Percentiles rank a stretch among this genome's conserved stretches.
Evolutionary conservation across 331 rosid genomes (phyloP).

Genomic region (Malus hybrid): DNA sequence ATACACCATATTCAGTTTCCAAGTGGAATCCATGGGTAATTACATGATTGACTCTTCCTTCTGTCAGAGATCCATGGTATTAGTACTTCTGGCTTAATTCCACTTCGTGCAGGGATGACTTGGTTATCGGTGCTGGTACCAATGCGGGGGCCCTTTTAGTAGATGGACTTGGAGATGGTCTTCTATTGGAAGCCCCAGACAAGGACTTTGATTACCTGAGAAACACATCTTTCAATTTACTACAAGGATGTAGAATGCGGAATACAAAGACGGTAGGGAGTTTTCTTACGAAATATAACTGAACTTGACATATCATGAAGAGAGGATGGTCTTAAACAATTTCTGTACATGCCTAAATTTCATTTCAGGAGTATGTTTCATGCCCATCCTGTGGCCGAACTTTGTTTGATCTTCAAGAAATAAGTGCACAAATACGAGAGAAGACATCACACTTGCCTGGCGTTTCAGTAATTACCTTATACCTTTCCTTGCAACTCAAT

Average conservation of each 20-base stretch:
- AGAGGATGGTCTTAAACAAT: background rate
- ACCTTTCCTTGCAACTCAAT: background rate
- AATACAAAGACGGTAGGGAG: constrained; percentile 84
- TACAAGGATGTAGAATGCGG: constrained; percentile 99
- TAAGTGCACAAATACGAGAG: constrained; percentile 91
- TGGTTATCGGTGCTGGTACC: constrained; percentile 89
- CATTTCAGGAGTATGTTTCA: constrained; percentile 89
- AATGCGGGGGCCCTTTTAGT: constrained; percentile 91
- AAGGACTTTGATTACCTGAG: constrained; percentile 84
- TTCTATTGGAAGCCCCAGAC: constrained; percentile 75
- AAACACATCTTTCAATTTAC: constrained; percentile 90
- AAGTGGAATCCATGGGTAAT: constrained; percentile 75
- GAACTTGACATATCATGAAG: background rate
- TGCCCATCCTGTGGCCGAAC: constrained; percentile 99
- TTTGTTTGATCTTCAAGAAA: constrained; percentile 94
- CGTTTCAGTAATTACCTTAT: constrained; percentile 57
- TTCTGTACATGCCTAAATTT: background rate
- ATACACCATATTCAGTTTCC: constrained; percentile 91
- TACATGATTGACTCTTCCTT: background rate
- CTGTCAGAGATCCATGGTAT: background rate
- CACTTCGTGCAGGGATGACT: constrained; percentile 64
- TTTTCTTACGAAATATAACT: background rate
- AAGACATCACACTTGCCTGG: constrained; percentile 95
- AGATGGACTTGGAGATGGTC: constrained; percentile 97
- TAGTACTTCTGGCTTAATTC: constrained; percentile 6